A percentile compares a stretch with the other conserved stretches of the same genome.
Evolutionary conservation across 345 rosid species (phyloP).

Genomic region (Bruguiera gymnorhiza): DNA sequence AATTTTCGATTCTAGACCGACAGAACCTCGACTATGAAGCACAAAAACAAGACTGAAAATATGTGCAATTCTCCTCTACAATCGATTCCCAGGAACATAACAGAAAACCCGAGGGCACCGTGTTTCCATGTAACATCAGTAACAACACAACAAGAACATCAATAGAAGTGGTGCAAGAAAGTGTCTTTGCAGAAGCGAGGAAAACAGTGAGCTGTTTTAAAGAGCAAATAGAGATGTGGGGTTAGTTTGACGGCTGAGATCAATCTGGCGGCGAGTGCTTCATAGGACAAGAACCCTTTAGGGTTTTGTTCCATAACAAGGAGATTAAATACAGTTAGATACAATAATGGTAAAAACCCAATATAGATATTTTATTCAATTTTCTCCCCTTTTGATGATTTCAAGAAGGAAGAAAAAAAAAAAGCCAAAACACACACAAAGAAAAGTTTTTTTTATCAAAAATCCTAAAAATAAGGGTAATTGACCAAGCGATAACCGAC

Average conservation of each 20-base stretch:
- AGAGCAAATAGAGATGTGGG: not conserved
- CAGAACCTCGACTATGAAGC: constrained; percentile 13
- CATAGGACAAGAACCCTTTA: constrained; percentile 70
- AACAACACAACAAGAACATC: not conserved
- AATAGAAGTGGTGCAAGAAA: constrained; percentile 1
- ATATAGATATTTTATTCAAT: not conserved
- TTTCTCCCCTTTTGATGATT: not conserved
- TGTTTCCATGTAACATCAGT: constrained; percentile 14
- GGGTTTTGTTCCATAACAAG: constrained; percentile 60
- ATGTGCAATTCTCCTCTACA: not conserved
- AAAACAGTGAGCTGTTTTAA: constrained; percentile 1
- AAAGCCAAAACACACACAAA: not conserved
- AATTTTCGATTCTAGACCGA: constrained; percentile 18
- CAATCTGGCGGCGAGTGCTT: constrained; percentile 75
- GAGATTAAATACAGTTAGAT: constrained; percentile 31
- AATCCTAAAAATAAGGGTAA: constrained; percentile 24
- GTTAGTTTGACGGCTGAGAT: constrained; percentile 41
- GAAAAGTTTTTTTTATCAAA: not conserved
- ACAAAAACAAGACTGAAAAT: constrained; percentile 9
- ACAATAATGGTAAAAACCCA: not conserved
- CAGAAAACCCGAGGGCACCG: constrained; percentile 9
- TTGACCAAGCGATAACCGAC: constrained; percentile 44
- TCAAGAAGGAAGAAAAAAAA: not conserved
- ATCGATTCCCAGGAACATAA: constrained; percentile 14
- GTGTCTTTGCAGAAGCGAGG: not conserved